These are phyloP conservation scores for Ustanciosporium gigantosporum DNA, from an alignment of 1,284 basidiomycete genomes.

Conservation along the genomic window DNA sequence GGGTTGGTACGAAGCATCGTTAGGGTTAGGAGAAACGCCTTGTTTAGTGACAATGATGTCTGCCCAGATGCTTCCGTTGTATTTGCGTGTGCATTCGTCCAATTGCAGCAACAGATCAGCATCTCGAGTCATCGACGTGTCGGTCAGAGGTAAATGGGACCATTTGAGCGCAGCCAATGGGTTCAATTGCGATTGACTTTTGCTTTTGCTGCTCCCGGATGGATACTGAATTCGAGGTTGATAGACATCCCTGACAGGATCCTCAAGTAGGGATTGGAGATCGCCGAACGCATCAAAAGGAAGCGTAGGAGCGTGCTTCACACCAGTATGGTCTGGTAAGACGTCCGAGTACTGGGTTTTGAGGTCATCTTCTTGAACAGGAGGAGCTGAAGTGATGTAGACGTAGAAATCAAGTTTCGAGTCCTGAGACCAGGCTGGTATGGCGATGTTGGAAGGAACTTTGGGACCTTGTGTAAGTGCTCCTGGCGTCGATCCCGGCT, in stretches of 20 bases:
- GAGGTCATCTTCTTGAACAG: slow-evolving; percentile 14
- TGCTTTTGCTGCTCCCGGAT: neutral
- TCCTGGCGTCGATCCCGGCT: neutral
- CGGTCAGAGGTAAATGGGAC: slow-evolving; percentile 21
- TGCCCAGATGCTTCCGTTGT: slow-evolving; percentile 67
- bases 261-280: slow-evolving; percentile 11
- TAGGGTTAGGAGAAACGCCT: slow-evolving; percentile 70
- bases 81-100: slow-evolving; percentile 12
- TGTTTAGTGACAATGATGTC: slow-evolving; percentile 79
- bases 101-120: slow-evolving; percentile 28
- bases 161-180: slow-evolving; percentile 44
- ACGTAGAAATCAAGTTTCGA: slow-evolving; percentile 39
- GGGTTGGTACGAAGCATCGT: slow-evolving; percentile 63
- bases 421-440: slow-evolving; percentile 24
- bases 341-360: slow-evolving; percentile 35
- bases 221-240: slow-evolving; percentile 1
- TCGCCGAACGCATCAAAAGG: slow-evolving; percentile 26
- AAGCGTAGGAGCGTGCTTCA: slow-evolving; percentile 8
- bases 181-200: neutral
- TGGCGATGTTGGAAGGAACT: slow-evolving; percentile 18
- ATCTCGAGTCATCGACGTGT: slow-evolving; percentile 15
- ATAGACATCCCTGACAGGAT: slow-evolving; percentile 5
- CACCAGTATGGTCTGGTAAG: slow-evolving; percentile 10
- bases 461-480: slow-evolving; percentile 2
- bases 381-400: slow-evolving; percentile 23